Evolutionary conservation across 768 basidiomycete species (phyloP).

Genomic region (Boletus rex-veris): DNA sequence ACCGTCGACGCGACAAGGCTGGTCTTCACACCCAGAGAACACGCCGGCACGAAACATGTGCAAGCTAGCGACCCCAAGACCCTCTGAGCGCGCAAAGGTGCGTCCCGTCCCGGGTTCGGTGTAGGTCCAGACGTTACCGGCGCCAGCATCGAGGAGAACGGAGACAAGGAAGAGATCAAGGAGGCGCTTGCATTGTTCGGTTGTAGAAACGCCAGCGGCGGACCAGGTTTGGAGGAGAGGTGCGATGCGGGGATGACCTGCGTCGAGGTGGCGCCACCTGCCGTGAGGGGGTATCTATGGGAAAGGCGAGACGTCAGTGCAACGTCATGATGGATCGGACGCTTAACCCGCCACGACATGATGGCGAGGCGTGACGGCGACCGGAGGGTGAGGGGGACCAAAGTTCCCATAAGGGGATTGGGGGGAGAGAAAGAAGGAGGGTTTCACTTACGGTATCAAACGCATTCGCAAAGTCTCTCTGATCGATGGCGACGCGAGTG

Average conservation of each 20-base stretch:
- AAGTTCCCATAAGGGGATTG: background rate
- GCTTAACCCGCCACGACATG: background rate
- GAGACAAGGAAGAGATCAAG: slow-evolving; percentile 90
- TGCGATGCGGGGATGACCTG: slow-evolving; percentile 58
- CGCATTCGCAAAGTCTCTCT: slow-evolving; percentile 80
- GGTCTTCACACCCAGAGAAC: slow-evolving; percentile 59
- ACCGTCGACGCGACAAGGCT: slow-evolving; percentile 83
- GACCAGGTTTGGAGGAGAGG: slow-evolving; percentile 61
- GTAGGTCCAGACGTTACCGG: slow-evolving; percentile 80
- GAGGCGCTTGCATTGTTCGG: slow-evolving; percentile 66
- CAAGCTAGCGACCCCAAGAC: slow-evolving; percentile 84
- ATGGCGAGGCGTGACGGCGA: background rate
- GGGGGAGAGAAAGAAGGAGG: background rate
- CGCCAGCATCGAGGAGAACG: slow-evolving; percentile 93
- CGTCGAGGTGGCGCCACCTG: slow-evolving; percentile 86
- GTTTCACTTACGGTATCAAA: slow-evolving; percentile 52
- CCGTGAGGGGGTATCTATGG: slow-evolving; percentile 81
- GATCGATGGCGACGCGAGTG: background rate
- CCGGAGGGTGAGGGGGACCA: slow-evolving; percentile 5
- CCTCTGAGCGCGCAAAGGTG: slow-evolving; percentile 67
- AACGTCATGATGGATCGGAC: background rate
- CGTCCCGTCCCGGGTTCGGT: slow-evolving; percentile 53
- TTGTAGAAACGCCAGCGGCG: slow-evolving; percentile 37
- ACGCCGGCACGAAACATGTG: slow-evolving; percentile 85
- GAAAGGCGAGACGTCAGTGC: background rate